Conservation (phyloP, 495 filamentous ascomycete genomes). For the Antarctomyces pellizariae region DNA sequence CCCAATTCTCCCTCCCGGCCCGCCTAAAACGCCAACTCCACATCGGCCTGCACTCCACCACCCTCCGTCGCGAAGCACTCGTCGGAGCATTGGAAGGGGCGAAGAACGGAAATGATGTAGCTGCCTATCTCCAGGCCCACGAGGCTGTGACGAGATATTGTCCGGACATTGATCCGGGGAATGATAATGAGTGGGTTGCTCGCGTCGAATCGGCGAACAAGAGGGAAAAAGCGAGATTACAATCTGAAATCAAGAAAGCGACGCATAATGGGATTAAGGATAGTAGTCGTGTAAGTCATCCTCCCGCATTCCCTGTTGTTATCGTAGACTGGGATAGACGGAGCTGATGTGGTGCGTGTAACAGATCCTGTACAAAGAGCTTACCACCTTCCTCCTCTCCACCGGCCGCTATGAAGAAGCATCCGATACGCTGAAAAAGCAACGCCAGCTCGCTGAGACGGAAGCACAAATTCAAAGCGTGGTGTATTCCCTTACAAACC, state of each 20-base stretch:
- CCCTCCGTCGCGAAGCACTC: slow-evolving; percentile 58
- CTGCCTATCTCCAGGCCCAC: slow-evolving; percentile 44
- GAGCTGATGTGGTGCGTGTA: neutral
- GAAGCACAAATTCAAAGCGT: slow-evolving; percentile 47
- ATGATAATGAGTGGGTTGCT: slow-evolving; percentile 50
- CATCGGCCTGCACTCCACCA: slow-evolving; percentile 56
- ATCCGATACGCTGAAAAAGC: slow-evolving; percentile 47
- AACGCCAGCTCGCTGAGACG: slow-evolving; percentile 52
- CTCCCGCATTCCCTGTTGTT: neutral
- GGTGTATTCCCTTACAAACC: slow-evolving; percentile 43
- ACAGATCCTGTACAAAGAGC: slow-evolving; percentile 58
- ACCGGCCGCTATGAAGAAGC: slow-evolving; percentile 37
- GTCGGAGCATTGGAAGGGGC: slow-evolving; percentile 55
- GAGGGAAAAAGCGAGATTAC: slow-evolving; percentile 43
- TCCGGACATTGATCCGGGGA: slow-evolving; percentile 36
- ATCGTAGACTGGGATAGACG: neutral
- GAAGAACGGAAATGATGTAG: slow-evolving; percentile 50
- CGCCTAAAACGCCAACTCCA: slow-evolving; percentile 57
- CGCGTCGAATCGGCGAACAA: slow-evolving; percentile 35
- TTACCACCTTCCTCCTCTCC: slow-evolving; percentile 41
- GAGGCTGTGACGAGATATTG: slow-evolving; percentile 37
- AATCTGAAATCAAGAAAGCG: slow-evolving; percentile 70
- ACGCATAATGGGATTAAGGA: slow-evolving; percentile 97
- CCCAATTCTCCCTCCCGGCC: no score
- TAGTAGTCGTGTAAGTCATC: slow-evolving; percentile 63